Percentiles rank a stretch among this genome's conserved stretches.
Evolutionary conservation across 495 filamentous ascomycete species (phyloP).

Genomic region (Talaromyces wortmannii): DNA sequence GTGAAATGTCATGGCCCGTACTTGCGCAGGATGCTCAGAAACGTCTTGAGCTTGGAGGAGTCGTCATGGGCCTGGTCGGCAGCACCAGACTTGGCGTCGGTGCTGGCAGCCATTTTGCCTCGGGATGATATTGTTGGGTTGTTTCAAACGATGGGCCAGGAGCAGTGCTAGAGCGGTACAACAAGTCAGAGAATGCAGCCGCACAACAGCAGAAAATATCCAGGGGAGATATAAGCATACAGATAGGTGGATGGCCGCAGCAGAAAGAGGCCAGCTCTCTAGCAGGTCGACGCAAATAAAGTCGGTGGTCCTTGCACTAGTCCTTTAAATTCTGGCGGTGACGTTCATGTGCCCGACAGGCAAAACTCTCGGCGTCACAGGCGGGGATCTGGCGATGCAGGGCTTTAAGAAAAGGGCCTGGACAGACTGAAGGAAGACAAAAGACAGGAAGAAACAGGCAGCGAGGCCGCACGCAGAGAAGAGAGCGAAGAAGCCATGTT

Average conservation of each 20-base stretch:
- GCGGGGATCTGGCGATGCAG: not conserved
- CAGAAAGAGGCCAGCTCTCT: too few species aligned
- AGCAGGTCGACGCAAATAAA: not conserved
- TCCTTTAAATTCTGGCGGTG: not conserved
- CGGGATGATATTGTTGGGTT: not conserved
- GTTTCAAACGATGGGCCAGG: not conserved
- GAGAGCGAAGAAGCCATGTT: too few species aligned
- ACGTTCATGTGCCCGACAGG: not conserved
- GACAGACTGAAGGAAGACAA: not conserved
- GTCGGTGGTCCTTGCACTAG: not conserved
- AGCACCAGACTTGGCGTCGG: not conserved
- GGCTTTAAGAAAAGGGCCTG: too few species aligned
- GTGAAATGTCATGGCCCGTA: slow-evolving; percentile 31
- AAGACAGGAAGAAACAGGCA: not conserved
- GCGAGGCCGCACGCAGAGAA: too few species aligned
- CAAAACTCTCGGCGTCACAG: not conserved
- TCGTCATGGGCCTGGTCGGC: slow-evolving; percentile 45
- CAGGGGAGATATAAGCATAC: too few species aligned
- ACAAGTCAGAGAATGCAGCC: too few species aligned
- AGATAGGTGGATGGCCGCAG: too few species aligned
- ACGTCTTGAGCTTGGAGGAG: slow-evolving; percentile 74
- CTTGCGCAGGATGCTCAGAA: slow-evolving; percentile 77
- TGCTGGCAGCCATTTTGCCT: not conserved
- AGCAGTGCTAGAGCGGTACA: too few species aligned
- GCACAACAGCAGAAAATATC: too few species aligned